phyloP scores from a whole-genome alignment of 2,329 filamentous ascomycete species.

The Fusarium palustre region DNA sequence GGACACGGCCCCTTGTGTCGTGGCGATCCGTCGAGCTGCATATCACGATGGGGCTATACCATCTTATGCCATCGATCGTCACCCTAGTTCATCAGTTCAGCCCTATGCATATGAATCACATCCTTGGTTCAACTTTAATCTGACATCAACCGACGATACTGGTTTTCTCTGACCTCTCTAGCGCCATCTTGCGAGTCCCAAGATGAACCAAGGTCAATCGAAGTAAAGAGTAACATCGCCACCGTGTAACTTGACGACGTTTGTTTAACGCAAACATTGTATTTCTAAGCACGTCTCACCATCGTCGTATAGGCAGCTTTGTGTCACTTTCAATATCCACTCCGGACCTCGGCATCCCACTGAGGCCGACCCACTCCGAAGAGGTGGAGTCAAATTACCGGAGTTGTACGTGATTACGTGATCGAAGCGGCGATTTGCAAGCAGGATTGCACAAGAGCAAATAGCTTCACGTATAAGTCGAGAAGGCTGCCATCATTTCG shows the following conservation, averaged over 20 bases:
- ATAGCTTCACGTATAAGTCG: conserved; percentile 24
- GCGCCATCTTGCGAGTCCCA: no score
- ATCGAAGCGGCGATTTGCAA: conserved; percentile 16
- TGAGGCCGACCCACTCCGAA: conserved; percentile 11
- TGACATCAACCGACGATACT: not conserved
- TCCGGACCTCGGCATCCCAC: conserved; percentile 37
- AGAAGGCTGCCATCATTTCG: not conserved
- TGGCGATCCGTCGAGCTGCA: not conserved
- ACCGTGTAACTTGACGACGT: not conserved
- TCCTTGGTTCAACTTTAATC: not conserved
- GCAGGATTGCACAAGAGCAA: conserved; percentile 15
- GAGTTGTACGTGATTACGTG: conserved; percentile 31
- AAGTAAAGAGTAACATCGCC: not conserved
- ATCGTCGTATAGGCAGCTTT: not conserved
- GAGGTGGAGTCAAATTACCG: conserved; percentile 12
- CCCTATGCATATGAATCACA: conserved; percentile 2
- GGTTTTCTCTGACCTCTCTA: not conserved
- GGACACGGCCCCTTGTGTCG: not conserved
- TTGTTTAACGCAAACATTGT: not conserved
- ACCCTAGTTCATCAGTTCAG: not conserved
- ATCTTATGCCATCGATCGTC: conserved; percentile 5
- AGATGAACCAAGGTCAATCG: not conserved
- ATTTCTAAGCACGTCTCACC: conserved; percentile 21
- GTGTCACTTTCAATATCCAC: conserved; percentile 10
- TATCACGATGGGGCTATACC: not conserved